These are phyloP conservation scores for rapeseed (Brassica napus) DNA, from an alignment of 345 rosid genomes.

Conservation along the genomic window DNA sequence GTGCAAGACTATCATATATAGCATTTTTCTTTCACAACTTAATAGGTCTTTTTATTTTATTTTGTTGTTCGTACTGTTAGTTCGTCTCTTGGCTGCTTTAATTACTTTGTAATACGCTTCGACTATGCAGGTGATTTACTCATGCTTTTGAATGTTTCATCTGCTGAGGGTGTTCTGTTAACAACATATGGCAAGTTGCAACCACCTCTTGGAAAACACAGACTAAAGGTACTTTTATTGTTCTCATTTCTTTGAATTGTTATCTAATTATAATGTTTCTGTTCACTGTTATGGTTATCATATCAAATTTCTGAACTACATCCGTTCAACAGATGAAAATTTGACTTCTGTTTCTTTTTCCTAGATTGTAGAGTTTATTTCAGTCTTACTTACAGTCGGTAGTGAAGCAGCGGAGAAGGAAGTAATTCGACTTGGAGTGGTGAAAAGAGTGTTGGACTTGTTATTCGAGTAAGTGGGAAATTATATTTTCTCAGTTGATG, in stretches of 20 bases:
- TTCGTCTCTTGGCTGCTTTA: constrained; percentile 3
- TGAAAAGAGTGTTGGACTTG: constrained; percentile 67
- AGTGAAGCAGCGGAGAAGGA: constrained; percentile 88
- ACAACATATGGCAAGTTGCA: constrained; percentile 92
- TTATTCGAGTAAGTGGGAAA: constrained; percentile 77
- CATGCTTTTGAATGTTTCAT: constrained; percentile 73
- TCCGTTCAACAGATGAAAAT: neutral
- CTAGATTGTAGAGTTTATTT: constrained; percentile 91
- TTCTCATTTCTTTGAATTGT: constrained; percentile 1
- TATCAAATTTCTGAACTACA: constrained; percentile 5
- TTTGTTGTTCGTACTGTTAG: constrained; percentile 1
- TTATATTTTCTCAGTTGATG: constrained; percentile 16
- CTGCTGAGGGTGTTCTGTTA: constrained; percentile 54
- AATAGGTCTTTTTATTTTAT: constrained; percentile 5
- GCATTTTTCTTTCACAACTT: constrained; percentile 11
- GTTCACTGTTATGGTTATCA: constrained; percentile 12
- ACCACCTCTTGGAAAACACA: constrained; percentile 94
- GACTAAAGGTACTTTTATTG: constrained; percentile 62
- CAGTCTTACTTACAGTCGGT: constrained; percentile 78
- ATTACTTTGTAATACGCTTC: constrained; percentile 16
- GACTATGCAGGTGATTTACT: constrained; percentile 69
- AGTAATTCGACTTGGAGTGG: constrained; percentile 68
- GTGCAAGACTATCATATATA: constrained; percentile 10
- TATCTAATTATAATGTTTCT: neutral
- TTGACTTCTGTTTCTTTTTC: constrained; percentile 27